Conservation (phyloP, 257 asterid genomes). For the Solanum stenotomum region DNA sequence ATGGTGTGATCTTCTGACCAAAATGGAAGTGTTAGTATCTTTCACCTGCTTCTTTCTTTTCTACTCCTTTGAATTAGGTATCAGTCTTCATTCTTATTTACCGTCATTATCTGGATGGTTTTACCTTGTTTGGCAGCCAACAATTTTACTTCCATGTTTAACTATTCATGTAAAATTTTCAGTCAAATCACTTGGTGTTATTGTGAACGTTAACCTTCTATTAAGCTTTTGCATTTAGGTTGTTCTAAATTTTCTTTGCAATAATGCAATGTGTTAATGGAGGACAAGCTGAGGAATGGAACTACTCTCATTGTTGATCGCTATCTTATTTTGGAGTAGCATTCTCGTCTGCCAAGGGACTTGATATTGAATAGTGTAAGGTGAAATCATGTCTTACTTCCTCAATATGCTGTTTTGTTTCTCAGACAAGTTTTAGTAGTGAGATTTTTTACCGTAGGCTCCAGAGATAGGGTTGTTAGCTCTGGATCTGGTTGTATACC, state of each 20-base stretch:
- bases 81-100: neutral
- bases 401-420: neutral
- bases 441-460: conserved; percentile 35
- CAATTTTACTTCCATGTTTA: neutral
- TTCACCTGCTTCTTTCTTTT: neutral
- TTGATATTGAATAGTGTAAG: conserved; percentile 78
- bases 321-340: conserved; percentile 86
- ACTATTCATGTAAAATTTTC: neutral
- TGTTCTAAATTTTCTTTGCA: neutral
- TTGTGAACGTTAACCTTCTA: neutral
- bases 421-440: neutral
- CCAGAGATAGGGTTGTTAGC: conserved; percentile 85
- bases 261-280: conserved; percentile 31
- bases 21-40: neutral
- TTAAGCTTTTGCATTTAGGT: neutral
- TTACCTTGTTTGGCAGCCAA: neutral
- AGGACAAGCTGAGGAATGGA: conserved; percentile 64
- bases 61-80: neutral
- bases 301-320: conserved; percentile 73
- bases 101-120: neutral
- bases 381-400: conserved; percentile 18
- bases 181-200: neutral
- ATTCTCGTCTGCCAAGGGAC: conserved; percentile 85
- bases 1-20: neutral
- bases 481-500: conserved; percentile 76